Evolutionary conservation across 1,139 yeast genomes (phyloP).

Genomic region (Geotrichum histeridarum): DNA sequence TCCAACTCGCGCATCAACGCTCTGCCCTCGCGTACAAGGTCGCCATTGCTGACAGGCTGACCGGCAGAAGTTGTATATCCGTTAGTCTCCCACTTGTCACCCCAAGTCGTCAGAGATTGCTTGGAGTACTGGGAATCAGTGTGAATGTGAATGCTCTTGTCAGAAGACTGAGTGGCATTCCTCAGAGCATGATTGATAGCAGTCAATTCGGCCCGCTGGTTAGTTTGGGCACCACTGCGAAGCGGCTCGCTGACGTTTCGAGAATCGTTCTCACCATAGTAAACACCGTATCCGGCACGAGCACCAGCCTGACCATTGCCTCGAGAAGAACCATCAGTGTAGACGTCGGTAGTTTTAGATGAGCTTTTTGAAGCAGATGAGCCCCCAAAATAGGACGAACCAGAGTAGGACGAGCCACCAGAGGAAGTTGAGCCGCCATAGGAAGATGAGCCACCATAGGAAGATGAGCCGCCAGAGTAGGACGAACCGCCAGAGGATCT

Average conservation of each 20-base stretch:
- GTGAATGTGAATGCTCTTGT: slow-evolving; percentile 30
- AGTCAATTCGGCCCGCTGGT: slow-evolving; percentile 72
- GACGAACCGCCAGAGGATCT: slow-evolving; percentile 12
- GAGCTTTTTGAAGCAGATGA: no score
- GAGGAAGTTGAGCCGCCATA: background rate
- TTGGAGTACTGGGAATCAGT: slow-evolving; percentile 59
- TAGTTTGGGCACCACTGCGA: slow-evolving; percentile 50
- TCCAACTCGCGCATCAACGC: slow-evolving; percentile 33
- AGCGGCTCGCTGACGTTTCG: slow-evolving; percentile 54
- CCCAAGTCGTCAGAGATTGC: slow-evolving; percentile 50
- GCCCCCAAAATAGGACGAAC: background rate
- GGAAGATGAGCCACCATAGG: background rate
- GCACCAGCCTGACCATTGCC: slow-evolving; percentile 47
- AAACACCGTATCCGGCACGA: slow-evolving; percentile 71
- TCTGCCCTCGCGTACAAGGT: slow-evolving; percentile 41
- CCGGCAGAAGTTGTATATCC: slow-evolving; percentile 50
- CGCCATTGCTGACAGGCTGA: slow-evolving; percentile 47
- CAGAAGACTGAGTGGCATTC: background rate
- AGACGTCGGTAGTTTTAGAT: slow-evolving; percentile 35
- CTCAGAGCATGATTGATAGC: slow-evolving; percentile 58
- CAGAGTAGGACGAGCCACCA: background rate
- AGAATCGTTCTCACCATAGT: slow-evolving; percentile 52
- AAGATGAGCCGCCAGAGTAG: background rate
- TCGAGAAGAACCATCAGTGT: slow-evolving; percentile 68
- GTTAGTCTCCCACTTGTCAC: slow-evolving; percentile 47